phyloP scores from a whole-genome alignment of 1,284 basidiomycete genomes.

The Tylopilus sp. region DNA sequence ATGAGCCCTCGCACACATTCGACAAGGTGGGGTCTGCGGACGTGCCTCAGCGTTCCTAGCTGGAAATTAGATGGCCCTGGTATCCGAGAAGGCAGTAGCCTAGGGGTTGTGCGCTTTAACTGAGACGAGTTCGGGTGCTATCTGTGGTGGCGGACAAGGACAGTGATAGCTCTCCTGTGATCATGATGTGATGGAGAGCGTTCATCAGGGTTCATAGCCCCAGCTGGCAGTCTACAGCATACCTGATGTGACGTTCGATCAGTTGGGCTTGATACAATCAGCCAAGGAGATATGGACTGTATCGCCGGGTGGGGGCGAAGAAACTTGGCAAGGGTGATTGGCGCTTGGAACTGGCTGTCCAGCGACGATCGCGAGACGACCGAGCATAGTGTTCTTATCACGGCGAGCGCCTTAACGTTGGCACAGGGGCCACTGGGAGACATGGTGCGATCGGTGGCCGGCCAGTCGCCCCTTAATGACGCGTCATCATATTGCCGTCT shows the following conservation, averaged over 20 bases:
- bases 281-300: not conserved
- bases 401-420: not conserved
- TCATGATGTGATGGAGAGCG: slow-evolving; percentile 8
- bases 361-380: slow-evolving; percentile 5
- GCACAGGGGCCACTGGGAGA: not conserved
- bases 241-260: slow-evolving; percentile 14
- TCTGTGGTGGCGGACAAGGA: slow-evolving; percentile 1
- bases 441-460: not conserved
- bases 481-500: not conserved
- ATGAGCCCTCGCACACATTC: slow-evolving; percentile 2
- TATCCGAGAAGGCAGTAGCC: not conserved
- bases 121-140: not conserved
- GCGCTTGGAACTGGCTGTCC: slow-evolving; percentile 1
- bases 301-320: not conserved
- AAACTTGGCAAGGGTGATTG: slow-evolving; percentile 5
- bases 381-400: not conserved
- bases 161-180: slow-evolving; percentile 1
- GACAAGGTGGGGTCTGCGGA: not conserved
- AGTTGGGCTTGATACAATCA: slow-evolving; percentile 19
- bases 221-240: slow-evolving; percentile 5
- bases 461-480: not conserved
- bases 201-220: slow-evolving; percentile 10
- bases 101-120: not conserved
- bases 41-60: slow-evolving; percentile 6
- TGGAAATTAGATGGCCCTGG: not conserved